Base-by-base conservation (phyloP, 352 stramenopile species). In the Phytophthora lateralis region DNA sequence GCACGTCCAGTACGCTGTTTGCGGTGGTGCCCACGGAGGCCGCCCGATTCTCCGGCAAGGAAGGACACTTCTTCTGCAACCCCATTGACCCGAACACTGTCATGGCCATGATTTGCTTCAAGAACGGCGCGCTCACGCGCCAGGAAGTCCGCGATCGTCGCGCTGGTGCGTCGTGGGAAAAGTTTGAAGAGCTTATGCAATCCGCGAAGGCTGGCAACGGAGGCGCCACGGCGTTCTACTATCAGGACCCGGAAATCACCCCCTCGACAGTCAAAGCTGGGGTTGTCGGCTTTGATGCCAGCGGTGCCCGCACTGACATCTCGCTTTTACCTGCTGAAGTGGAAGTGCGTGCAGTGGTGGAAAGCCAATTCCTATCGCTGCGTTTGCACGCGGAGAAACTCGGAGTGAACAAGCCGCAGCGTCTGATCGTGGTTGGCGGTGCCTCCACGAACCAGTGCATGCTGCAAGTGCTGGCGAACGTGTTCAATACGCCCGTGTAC, bases 91-190 rank as follows among this genome's bases (percentile, higher is more conserved):
- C 84, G 0, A 55, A 78, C n/a, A 82, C 71, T 3, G 53, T 89
- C 27, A 92, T 90, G 83, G 85, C 78, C 8, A 95, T 96, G 86
- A 85, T 95, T 34, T 93, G 88, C 41, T 95, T 91, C 72, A 93
- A 95, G 71, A 95, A 95, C 43, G 86, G 86, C 34, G 75, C 84
- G 1, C 72, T 96, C 29, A 81, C 80, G 11, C 80, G 88, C 29
- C 66, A 96, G 63, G 71, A 79, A 34, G 68, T 90, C 11, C 71
- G 78, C 18, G 71, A 90, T 42, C 66, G 69, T 14, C 66, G 64
- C 10, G 67, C 77, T 5, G 52, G 66, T 35, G 65, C 48, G 6
- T 80, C 69, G 6, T 90, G 83, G 83, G 61, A 71, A 30, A 69
- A 76, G 12, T 92, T 91, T 20, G 77, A 84, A 30, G 41, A 69